Evolutionary conservation across 129 eudicot species (phyloP), one percentile per base, ranked within the genome.

Genomic region (Flaveria sonorensis): DNA sequence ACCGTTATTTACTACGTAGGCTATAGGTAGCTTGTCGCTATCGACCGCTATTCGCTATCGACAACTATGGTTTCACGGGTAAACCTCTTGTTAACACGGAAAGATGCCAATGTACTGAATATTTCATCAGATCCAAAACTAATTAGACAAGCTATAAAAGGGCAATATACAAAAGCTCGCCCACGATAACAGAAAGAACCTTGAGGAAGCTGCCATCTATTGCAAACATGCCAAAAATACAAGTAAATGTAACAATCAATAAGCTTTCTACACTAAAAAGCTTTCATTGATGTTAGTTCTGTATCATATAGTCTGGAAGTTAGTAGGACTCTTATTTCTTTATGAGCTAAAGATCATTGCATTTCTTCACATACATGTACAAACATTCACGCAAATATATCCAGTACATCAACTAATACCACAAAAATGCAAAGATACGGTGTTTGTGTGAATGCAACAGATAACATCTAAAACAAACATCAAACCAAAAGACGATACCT

Each of bases 401-500:
- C 36, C 36, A 30, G 0, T n/a, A 65, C 20, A 65, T 19, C 14
- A 71, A 30, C 30, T 26, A 26, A 1, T 1, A 26, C 30, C 30
- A 1, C 30, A 26, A 26, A 26, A 1, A 26, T 26, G 36, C 5
- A 30, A 36, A 36, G 7, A 10, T 45, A 8, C 3, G 62, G 62
- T 24, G 74, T 48, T 48, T 70, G n/a, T 59, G 30, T 10, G 26
- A 3, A 6, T 11, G 47, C 21, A 63, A 50, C 55, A 68, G 21
- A 20, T 18, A 10, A 13, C 7, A 45, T 65, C 16, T 60, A 50
- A 73, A 51, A 0, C 40, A 36, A 30, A 30, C 0, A 13, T 26
- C 0, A 30, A 1, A 55, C 63, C 18, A 57, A 66, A 68, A 21
- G 71, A 3, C 14, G 2, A 16, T 78, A 93, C 98, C 97, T 91